Conservation (phyloP, 169 alveolate genomes). For the Cryptosporidium ubiquitum region DNA sequence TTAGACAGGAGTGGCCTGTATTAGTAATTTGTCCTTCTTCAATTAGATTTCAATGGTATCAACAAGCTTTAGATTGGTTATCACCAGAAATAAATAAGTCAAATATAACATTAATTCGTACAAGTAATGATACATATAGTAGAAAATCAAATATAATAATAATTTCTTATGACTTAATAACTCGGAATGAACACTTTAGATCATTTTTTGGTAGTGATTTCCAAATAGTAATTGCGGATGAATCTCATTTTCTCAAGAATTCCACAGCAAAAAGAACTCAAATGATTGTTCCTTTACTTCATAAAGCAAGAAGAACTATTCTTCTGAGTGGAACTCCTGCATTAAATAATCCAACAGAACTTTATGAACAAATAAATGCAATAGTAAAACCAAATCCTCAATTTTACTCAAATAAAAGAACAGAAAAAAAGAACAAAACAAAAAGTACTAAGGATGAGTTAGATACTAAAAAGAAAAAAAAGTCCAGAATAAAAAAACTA, state of each 20-base stretch:
- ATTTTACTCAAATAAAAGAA: neutral
- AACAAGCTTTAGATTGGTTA: constrained; percentile 92
- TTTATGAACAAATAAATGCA: constrained; percentile 88
- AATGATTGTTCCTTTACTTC: constrained; percentile 89
- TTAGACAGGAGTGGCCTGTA: constrained; percentile 94
- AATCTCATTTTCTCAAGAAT: constrained; percentile 95
- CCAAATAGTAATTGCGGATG: constrained; percentile 93
- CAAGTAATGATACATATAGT: constrained; percentile 76
- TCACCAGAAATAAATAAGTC: constrained; percentile 82
- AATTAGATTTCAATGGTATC: constrained; percentile 92
- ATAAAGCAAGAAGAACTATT: constrained; percentile 88
- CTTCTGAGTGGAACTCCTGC: constrained; percentile 96
- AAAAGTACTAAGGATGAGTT: neutral
- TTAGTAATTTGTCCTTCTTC: constrained; percentile 95
- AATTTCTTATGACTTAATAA: constrained; percentile 84
- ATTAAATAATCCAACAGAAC: constrained; percentile 92
- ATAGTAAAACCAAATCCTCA: constrained; percentile 53
- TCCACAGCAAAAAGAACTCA: constrained; percentile 90
- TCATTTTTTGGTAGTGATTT: constrained; percentile 55
- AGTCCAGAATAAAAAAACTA: neutral
- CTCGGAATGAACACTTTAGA: constrained; percentile 78
- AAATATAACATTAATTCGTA: constrained; percentile 78
- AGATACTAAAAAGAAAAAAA: neutral
- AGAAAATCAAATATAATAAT: constrained; percentile 77
- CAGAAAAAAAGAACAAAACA: constrained; percentile 9